Conservation (phyloP, 805 yeast species). For the Jamesozyma spencerorum region DNA sequence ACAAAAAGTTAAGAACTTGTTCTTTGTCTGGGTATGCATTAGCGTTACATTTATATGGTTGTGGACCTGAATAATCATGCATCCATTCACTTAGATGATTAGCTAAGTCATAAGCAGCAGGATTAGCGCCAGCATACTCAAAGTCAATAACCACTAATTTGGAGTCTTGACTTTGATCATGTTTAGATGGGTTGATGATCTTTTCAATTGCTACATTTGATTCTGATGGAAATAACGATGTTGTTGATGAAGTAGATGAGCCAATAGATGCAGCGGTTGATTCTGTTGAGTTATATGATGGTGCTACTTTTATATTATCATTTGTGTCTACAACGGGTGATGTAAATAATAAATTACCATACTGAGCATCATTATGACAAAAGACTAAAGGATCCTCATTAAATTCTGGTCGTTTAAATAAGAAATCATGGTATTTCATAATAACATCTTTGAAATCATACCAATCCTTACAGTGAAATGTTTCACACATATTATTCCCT, state of each 20-base stretch:
- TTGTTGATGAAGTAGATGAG: conserved; percentile 14
- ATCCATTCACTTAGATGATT: conserved; percentile 97
- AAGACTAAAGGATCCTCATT: conserved; percentile 45
- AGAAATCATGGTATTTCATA: conserved; percentile 51
- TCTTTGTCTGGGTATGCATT: conserved; percentile 56
- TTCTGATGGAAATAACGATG: conserved; percentile 25
- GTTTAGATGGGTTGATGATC: conserved; percentile 31
- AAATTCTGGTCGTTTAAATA: conserved; percentile 33
- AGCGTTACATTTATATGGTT: conserved; percentile 39
- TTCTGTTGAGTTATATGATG: conserved; percentile 1
- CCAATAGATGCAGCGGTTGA: background rate
- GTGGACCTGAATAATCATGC: conserved; percentile 66
- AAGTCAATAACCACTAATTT: conserved; percentile 90
- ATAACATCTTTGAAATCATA: conserved; percentile 41
- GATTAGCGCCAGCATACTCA: conserved; percentile 88
- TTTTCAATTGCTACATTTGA: conserved; percentile 24
- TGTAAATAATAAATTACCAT: conserved; percentile 77
- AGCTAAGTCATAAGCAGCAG: conserved; percentile 82
- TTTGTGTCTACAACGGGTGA: conserved; percentile 37
- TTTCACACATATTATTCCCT: conserved; percentile 29
- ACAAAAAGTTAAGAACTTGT: conserved; percentile 61
- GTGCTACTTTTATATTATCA: background rate
- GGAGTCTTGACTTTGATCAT: conserved; percentile 45
- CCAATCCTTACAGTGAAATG: conserved; percentile 36
- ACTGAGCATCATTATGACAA: conserved; percentile 95